phyloP scores from a whole-genome alignment of 768 basidiomycete genomes.

The Lactifluus volemus region DNA sequence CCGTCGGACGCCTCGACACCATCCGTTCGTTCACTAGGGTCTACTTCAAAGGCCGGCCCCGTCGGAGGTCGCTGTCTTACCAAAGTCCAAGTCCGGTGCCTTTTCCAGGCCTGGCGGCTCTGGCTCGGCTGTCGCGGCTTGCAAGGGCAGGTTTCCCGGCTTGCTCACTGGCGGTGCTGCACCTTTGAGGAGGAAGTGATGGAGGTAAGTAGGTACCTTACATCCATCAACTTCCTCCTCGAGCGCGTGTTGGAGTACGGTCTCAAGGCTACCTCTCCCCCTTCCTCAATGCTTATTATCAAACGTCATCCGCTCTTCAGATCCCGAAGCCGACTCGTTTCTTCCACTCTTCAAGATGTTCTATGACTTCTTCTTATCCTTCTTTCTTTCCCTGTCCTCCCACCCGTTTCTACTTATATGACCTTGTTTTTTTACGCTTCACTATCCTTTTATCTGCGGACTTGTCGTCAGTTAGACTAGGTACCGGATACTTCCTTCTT shows the following conservation, averaged over 20 bases:
- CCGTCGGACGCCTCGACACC: constrained; percentile 19
- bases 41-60: neutral
- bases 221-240: neutral
- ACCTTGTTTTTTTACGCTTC: too few relatives aligned
- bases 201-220: neutral
- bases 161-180: neutral
- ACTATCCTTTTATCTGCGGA: too few relatives aligned
- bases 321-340: neutral
- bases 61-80: constrained; percentile 12
- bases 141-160: neutral
- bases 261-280: neutral
- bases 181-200: neutral
- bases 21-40: constrained; percentile 11
- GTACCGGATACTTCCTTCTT: too few relatives aligned
- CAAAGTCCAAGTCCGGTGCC: constrained; percentile 6
- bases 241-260: neutral
- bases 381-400: too few relatives aligned
- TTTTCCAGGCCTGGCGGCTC: neutral
- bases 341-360: neutral
- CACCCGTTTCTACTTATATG: too few relatives aligned
- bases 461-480: too few relatives aligned
- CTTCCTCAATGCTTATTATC: neutral
- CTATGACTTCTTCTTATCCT: neutral
- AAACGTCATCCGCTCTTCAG: neutral
- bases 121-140: neutral